phyloP scores from a whole-genome alignment of 1,139 yeast species.

The Casaregolazyma suthepensis region DNA sequence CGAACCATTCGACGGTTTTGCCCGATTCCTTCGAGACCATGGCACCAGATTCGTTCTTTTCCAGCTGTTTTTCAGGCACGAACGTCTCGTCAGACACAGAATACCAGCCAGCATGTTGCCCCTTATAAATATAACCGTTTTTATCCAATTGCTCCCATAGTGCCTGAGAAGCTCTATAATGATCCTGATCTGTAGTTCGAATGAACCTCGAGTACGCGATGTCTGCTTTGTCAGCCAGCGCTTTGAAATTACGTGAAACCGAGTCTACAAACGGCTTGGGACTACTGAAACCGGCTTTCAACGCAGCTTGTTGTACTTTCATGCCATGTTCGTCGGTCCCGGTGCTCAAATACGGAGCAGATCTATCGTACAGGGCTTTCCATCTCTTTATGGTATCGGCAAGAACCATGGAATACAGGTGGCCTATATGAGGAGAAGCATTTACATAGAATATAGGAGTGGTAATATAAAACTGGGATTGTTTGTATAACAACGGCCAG shows the following conservation, averaged over 20 bases:
- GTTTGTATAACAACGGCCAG: conserved; percentile 7
- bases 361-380: conserved; percentile 43
- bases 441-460: conserved; percentile 96
- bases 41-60: conserved; percentile 37
- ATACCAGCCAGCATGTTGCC: conserved; percentile 90
- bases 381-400: conserved; percentile 77
- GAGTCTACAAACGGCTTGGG: conserved; percentile 71
- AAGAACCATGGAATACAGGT: conserved; percentile 78
- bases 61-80: conserved; percentile 75
- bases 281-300: conserved; percentile 42
- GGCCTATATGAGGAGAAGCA: conserved; percentile 94
- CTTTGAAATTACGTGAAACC: conserved; percentile 57
- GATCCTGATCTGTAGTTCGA: conserved; percentile 85
- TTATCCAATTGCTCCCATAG: conserved; percentile 62
- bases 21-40: conserved; percentile 68
- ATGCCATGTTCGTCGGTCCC: conserved; percentile 98
- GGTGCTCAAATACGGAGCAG: conserved; percentile 48
- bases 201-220: conserved; percentile 72
- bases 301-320: conserved; percentile 75
- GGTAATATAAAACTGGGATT: conserved; percentile 49
- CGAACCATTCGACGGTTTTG: conserved; percentile 65
- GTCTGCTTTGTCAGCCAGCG: conserved; percentile 50
- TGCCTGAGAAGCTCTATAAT: conserved; percentile 52
- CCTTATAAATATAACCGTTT: conserved; percentile 70
- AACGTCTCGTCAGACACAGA: conserved; percentile 92